Evolutionary conservation across 441 rosid genomes (phyloP).

Genomic region (Mallotus japonicus): DNA sequence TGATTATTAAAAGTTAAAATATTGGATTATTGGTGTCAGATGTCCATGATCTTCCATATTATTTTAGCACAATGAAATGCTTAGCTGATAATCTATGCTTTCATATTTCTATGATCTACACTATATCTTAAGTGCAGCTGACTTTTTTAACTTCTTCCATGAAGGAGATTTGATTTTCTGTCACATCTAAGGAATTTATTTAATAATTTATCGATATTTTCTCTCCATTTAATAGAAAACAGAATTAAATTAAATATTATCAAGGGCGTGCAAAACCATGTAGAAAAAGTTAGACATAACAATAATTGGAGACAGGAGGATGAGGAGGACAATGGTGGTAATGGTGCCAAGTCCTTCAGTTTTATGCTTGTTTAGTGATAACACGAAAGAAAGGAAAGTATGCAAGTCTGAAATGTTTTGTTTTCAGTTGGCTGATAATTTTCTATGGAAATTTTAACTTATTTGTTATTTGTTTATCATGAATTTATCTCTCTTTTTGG

Average conservation of each 20-base stretch:
- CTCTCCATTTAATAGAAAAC: background rate
- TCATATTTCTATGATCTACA: background rate
- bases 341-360: background rate
- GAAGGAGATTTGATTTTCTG: background rate
- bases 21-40: background rate
- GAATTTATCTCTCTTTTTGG: background rate
- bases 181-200: background rate
- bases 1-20: background rate
- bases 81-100: background rate
- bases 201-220: background rate
- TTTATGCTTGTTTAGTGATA: background rate
- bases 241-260: background rate
- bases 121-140: background rate
- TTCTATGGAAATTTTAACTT: background rate
- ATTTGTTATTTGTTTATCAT: background rate
- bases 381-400: background rate
- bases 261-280: background rate
- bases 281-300: background rate
- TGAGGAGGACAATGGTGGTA: background rate
- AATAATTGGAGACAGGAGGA: background rate
- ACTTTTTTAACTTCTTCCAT: background rate
- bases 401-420: background rate
- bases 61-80: background rate
- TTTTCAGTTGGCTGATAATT: background rate
- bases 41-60: background rate